phyloP scores from a whole-genome alignment of 768 basidiomycete species.

The Ramaria rubella region DNA sequence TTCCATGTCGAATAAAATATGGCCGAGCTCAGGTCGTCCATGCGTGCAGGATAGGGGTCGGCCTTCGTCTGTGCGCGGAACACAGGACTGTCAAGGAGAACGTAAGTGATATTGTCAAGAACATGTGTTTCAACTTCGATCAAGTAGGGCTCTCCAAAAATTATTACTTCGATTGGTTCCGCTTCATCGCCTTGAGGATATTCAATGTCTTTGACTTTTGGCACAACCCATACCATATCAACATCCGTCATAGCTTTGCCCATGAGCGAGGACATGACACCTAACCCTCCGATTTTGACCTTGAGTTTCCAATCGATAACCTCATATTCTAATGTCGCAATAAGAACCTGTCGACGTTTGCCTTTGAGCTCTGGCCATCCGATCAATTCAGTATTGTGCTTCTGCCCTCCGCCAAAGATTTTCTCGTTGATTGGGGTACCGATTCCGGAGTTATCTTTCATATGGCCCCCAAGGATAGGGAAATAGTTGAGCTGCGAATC shows the following conservation, averaged over 20 bases:
- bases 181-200: conserved; percentile 89
- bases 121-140: conserved; percentile 94
- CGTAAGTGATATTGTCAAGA: conserved; percentile 92
- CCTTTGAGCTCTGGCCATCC: conserved; percentile 96
- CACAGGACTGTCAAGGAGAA: conserved; percentile 90
- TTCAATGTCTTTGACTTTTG: conserved; percentile 91
- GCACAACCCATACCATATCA: conserved; percentile 88
- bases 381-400: conserved; percentile 64
- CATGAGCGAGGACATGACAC: conserved; percentile 97
- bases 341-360: conserved; percentile 87
- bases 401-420: conserved; percentile 45
- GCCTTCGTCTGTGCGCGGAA: conserved; percentile 96
- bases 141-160: conserved; percentile 92
- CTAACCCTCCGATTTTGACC: conserved; percentile 95
- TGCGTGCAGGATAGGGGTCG: conserved; percentile 92
- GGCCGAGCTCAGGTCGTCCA: conserved; percentile 94
- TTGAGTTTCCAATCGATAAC: conserved; percentile 97
- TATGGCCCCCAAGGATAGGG: conserved; percentile 69
- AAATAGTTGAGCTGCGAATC: conserved; percentile 74
- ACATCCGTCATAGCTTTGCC: conserved; percentile 98
- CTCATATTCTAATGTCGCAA: conserved; percentile 91
- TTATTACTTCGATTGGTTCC: conserved; percentile 92
- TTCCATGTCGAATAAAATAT: conserved; percentile 99
- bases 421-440: conserved; percentile 53
- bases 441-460: conserved; percentile 69